A percentile compares a stretch with the other conserved stretches of the same genome.
Conservation (phyloP, 148 eudicot species). For the Vaccinium darrowii region DNA sequence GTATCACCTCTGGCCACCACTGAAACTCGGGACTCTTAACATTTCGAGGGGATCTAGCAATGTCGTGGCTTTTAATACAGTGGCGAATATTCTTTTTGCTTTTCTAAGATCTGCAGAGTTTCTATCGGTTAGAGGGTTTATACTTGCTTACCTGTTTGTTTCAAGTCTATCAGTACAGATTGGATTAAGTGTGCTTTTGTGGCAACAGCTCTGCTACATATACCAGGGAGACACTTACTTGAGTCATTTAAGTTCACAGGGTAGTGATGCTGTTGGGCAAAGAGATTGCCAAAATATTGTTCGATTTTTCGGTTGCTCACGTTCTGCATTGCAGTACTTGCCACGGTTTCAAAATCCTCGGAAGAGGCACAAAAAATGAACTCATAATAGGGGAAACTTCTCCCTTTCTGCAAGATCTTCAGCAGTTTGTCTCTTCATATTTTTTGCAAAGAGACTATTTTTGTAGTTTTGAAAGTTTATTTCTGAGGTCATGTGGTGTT, state of each 20-base stretch:
- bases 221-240: slow-evolving; percentile 83
- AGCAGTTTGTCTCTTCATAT: background rate
- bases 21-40: slow-evolving; percentile 22
- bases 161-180: slow-evolving; percentile 75
- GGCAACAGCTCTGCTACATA: slow-evolving; percentile 89
- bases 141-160: slow-evolving; percentile 77
- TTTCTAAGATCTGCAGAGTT: slow-evolving; percentile 59
- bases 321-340: slow-evolving; percentile 38
- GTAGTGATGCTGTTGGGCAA: slow-evolving; percentile 38
- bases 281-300: slow-evolving; percentile 68
- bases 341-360: slow-evolving; percentile 47
- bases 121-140: slow-evolving; percentile 60
- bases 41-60: slow-evolving; percentile 22
- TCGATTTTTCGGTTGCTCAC: slow-evolving; percentile 71
- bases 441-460: background rate
- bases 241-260: slow-evolving; percentile 59
- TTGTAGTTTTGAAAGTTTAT: background rate
- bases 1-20: slow-evolving; percentile 52
- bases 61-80: slow-evolving; percentile 23
- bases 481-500: background rate
- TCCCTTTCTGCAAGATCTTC: background rate
- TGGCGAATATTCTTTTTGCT: slow-evolving; percentile 41
- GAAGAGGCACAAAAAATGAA: slow-evolving; percentile 62
- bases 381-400: background rate
- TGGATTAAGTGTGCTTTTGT: slow-evolving; percentile 77